Evolutionary conservation across 1,284 basidiomycete species (phyloP).

Genomic region (Leccinum huronense): DNA sequence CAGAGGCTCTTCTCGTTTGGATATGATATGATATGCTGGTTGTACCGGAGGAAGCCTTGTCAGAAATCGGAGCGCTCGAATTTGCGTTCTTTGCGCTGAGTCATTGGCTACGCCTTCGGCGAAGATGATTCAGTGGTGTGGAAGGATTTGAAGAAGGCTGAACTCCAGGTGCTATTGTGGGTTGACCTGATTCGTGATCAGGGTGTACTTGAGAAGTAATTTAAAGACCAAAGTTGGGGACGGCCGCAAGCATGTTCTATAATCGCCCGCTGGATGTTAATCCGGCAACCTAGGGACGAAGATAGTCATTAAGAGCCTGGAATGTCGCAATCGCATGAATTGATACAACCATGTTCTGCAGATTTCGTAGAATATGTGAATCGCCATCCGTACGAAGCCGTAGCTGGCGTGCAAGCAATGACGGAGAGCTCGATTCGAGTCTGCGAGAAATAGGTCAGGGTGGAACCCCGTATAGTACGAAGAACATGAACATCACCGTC

Average conservation of each 20-base stretch:
- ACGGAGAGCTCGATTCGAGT: constrained; percentile 86
- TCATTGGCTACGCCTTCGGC: constrained; percentile 77
- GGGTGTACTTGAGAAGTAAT: constrained; percentile 27
- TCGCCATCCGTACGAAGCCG: constrained; percentile 86
- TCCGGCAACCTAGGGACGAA: constrained; percentile 86
- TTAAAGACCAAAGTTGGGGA: constrained; percentile 62
- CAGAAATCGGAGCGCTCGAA: constrained; percentile 27
- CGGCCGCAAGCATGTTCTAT: constrained; percentile 85
- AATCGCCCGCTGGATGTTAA: constrained; percentile 64
- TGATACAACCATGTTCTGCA: constrained; percentile 89
- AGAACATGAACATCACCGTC: constrained; percentile 51
- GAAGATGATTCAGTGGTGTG: constrained; percentile 40
- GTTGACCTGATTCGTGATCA: constrained; percentile 25
- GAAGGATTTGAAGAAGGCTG: constrained; percentile 32
- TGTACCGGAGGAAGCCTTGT: constrained; percentile 26
- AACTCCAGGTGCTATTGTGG: constrained; percentile 30
- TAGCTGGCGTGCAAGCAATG: constrained; percentile 83
- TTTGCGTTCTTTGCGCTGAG: constrained; percentile 67
- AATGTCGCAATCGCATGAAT: constrained; percentile 97
- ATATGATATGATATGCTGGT: constrained; percentile 11
- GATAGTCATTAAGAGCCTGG: constrained; percentile 92
- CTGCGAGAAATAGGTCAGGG: constrained; percentile 38
- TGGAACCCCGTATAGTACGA: constrained; percentile 3
- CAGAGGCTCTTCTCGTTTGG: constrained; percentile 47
- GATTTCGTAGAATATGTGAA: constrained; percentile 79